Evolutionary conservation across 305 asterid species (phyloP), one percentile per base, ranked within the genome.

Genomic region (Fraxinus latifolia): DNA sequence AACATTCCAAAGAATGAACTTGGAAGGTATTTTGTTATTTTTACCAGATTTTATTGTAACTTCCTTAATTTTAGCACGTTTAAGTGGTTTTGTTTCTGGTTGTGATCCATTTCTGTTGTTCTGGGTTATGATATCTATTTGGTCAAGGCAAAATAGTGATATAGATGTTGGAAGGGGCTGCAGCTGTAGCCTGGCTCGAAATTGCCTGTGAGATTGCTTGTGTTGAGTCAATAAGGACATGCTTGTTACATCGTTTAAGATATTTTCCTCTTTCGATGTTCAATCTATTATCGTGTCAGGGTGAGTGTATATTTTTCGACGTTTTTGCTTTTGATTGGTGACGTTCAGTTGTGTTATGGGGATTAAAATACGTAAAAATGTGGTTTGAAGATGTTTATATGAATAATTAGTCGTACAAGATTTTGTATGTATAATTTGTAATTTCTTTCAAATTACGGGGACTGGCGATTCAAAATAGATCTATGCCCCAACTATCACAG

Each of bases 1-100:
- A 71, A 80, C 84, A 72, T 73, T 80, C 79, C 76, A 65, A 80
- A 77, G 78, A 77, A 76, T 25, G 55, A 70, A 71, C 15, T 7
- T 27, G 84, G 79, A 47, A 25, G 67, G 21, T 75, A 67, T 74
- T 60, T 77, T 23, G 65, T 84, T 68, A 77, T 42, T 62, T 60
- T 60, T 74, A 76, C 71, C 42, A 2, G 23, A 58, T 76, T 71
- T 79, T 82, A 73, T 71, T 5, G 68, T 53, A 68, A 78, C 74
- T 53, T 62, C 42, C 79, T 76, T 25, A 34, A 79, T 68, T 58
- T 83, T 79, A 62, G 71, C 32, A 9, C 15, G 15, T 58, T 12
- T 12, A 60, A 80, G 37, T 77, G 79, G 82, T 84, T 79, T 78
- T 77, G 15, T 62, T 58, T 19, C 68, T 74, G 29, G 33, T 76